Evolutionary conservation across 2,329 filamentous ascomycete species (phyloP), one percentile per base, ranked within the genome.

Genomic region (Colletotrichum lentis): DNA sequence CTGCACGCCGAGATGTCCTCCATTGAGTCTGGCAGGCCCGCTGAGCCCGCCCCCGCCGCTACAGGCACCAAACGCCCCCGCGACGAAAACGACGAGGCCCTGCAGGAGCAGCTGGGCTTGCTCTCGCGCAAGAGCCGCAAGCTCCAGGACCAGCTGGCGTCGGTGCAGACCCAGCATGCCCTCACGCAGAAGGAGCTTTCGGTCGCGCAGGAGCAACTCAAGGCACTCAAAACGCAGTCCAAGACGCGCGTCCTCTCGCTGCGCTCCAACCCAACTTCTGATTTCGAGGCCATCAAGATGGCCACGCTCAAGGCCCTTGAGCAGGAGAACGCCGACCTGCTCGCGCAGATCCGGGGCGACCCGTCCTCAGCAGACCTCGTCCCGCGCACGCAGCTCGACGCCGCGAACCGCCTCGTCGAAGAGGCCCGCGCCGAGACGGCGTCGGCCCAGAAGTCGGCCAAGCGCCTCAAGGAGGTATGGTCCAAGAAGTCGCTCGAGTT

Each of bases 391-490:
- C 90, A 92, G 1, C 87, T 98, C 18, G 88, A 91, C 46, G 90
- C 91, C 20, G 86, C 91, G 49, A 90, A 91, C 69, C 86, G 93
- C 61, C 91, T 96, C 72, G 86, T 97, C 47, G 84, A 88, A 39
- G 91, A 92, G 12, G 89, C 90, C 24, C 88, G 88, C 73, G 81
- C 88, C 67, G 89, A 92, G 73, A 89, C 88, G 16, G 86, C 87
- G 0, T 90, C 91, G 1, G 88, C 90, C 46, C 91, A 96, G 72
- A 99, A 97, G 80, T 90, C 92, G 54, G 91, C 92, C 71, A 85
- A 89, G 24, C 91, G 96, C 2, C 88, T 98, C 14, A 97, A 96
- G 73, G 92, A 97, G 75, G 96, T 98, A 65, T 99, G 93, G 91
- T 88, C 88, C 0, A 88, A 91, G 72, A 99, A 98, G 78, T 94